These are phyloP conservation scores for Solanum rostratum DNA, from an alignment of 257 asterid genomes.

Conservation along the genomic window DNA sequence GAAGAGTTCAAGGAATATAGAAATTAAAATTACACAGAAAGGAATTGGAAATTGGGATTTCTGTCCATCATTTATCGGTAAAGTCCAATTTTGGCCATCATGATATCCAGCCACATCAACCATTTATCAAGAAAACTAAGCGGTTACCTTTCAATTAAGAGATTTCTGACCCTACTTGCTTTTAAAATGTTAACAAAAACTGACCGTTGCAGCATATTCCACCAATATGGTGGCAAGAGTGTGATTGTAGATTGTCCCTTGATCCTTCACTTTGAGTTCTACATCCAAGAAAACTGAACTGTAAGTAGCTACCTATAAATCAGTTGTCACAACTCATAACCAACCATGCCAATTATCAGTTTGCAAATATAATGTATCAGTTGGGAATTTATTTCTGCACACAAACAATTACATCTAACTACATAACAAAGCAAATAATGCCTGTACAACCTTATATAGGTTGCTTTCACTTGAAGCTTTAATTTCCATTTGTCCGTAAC, in stretches of 20 bases:
- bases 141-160: not conserved
- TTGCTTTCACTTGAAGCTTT: not conserved
- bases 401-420: not conserved
- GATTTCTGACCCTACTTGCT: not conserved
- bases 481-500: not conserved
- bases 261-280: constrained; percentile 50
- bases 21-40: not conserved
- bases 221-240: constrained; percentile 75
- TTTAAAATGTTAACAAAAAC: constrained; percentile 10
- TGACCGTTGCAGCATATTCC: constrained; percentile 92
- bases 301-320: not conserved
- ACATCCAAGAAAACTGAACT: constrained; percentile 4
- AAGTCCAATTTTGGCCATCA: not conserved
- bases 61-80: not conserved
- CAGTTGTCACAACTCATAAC: not conserved
- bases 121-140: not conserved
- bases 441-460: not conserved
- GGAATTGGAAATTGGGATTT: not conserved
- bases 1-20: not conserved
- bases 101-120: not conserved
- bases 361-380: not conserved
- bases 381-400: not conserved
- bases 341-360: not conserved
- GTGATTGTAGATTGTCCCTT: constrained; percentile 42
- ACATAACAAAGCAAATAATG: not conserved